phyloP scores from a whole-genome alignment of 768 basidiomycete species.

The Artomyces pyxidatus region DNA sequence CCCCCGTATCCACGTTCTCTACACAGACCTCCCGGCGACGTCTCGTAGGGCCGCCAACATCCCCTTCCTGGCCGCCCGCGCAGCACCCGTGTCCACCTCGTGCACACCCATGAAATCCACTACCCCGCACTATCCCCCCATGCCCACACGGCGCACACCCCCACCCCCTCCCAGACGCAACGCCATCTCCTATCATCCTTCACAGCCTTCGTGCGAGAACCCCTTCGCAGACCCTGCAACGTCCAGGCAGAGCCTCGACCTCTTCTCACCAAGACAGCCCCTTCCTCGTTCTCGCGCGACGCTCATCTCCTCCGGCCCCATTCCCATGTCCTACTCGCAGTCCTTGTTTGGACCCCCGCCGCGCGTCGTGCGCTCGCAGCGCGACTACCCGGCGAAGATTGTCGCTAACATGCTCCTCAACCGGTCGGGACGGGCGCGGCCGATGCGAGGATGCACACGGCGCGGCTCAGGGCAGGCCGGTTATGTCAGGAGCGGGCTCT shows the following conservation, averaged over 20 bases:
- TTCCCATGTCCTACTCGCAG: neutral
- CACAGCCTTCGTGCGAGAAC: constrained; percentile 2
- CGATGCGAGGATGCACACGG: constrained; percentile 10
- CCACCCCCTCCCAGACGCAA: constrained; percentile 9
- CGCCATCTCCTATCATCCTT: constrained; percentile 10
- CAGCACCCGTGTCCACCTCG: neutral
- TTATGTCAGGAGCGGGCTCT: constrained; percentile 13
- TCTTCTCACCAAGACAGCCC: neutral
- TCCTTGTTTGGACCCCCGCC: constrained; percentile 9
- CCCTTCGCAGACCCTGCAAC: neutral
- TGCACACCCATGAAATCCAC: neutral
- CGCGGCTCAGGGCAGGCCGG: neutral
- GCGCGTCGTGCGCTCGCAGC: too few relatives aligned
- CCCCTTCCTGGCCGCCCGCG: constrained; percentile 12
- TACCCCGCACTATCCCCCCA: constrained; percentile 1
- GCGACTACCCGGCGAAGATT: constrained; percentile 13
- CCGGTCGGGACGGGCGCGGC: constrained; percentile 9
- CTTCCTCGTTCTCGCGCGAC: constrained; percentile 5
- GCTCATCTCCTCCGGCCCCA: constrained; percentile 6
- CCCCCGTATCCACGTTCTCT: constrained; percentile 14
- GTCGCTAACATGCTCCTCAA: constrained; percentile 14
- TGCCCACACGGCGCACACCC: neutral
- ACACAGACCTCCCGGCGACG: constrained; percentile 16
- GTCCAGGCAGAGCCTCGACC: neutral
- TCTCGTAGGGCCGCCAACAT: constrained; percentile 16